Evolutionary conservation across 2,329 filamentous ascomycete genomes (phyloP).

Genomic region (Alternaria sp.): DNA sequence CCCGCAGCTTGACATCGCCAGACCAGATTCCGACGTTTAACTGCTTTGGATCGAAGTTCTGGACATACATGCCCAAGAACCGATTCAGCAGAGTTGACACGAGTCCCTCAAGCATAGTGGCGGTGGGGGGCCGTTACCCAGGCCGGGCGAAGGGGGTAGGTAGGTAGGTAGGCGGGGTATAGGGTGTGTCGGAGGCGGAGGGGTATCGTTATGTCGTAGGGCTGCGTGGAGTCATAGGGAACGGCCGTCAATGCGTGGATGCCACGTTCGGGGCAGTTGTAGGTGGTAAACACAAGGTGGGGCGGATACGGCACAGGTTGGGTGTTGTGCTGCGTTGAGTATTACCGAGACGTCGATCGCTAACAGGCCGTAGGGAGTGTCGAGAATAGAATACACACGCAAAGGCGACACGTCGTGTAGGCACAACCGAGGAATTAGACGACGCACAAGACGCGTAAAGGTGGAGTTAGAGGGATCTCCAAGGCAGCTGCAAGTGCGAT

Average conservation of each 20-base stretch:
- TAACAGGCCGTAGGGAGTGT: conserved; percentile 24
- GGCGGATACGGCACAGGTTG: conserved; percentile 22
- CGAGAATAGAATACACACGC: conserved; percentile 28
- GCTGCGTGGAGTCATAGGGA: conserved; percentile 43
- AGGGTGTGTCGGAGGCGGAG: conserved; percentile 27
- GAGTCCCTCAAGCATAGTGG: conserved; percentile 91
- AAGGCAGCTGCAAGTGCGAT: conserved; percentile 41
- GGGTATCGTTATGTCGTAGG: conserved; percentile 37
- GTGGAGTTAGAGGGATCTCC: conserved; percentile 36
- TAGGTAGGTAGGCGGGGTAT: conserved; percentile 12
- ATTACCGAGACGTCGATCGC: conserved; percentile 18
- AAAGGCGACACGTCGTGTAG: conserved; percentile 22
- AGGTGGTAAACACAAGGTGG: conserved; percentile 33
- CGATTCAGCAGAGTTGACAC: conserved; percentile 97
- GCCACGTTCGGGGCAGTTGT: conserved; percentile 30
- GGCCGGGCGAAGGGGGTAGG: conserved; percentile 61
- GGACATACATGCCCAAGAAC: conserved; percentile 99
- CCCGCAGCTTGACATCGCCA: conserved; percentile 92
- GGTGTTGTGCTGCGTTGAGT: conserved; percentile 26
- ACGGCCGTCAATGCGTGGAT: conserved; percentile 23
- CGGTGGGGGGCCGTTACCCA: conserved; percentile 70
- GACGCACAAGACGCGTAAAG: conserved; percentile 29
- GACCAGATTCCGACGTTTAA: conserved; percentile 99
- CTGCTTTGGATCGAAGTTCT: conserved; percentile 98
- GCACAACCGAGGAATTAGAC: conserved; percentile 22